Evolutionary conservation across 2,329 filamentous ascomycete genomes (phyloP).

Genomic region (Aspergillus puulaauensis): DNA sequence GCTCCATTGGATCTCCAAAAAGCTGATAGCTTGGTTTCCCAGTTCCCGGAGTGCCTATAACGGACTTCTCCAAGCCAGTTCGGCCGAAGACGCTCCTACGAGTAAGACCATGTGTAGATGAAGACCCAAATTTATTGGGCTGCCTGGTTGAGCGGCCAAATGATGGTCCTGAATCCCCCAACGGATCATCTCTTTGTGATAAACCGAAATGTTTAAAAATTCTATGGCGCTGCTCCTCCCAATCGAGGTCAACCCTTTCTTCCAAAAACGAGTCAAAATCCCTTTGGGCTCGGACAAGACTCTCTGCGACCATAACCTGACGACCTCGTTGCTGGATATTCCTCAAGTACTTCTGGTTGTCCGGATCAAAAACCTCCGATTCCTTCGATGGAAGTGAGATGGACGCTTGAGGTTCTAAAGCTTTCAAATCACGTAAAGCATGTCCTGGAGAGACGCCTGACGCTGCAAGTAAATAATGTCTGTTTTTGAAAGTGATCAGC

Average conservation of each 20-base stretch:
- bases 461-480: constrained; percentile 88
- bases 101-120: constrained; percentile 46
- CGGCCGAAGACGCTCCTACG: constrained; percentile 63
- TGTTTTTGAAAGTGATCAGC: constrained; percentile 34
- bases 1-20: constrained; percentile 67
- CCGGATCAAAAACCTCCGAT: constrained; percentile 50
- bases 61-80: constrained; percentile 74
- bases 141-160: constrained; percentile 52
- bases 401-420: constrained; percentile 70
- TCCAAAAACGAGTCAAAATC: constrained; percentile 95
- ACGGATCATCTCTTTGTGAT: constrained; percentile 48
- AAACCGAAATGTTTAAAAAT: constrained; percentile 98
- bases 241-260: constrained; percentile 91
- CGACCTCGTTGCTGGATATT: constrained; percentile 89
- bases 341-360: constrained; percentile 71
- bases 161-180: constrained; percentile 43
- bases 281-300: constrained; percentile 80
- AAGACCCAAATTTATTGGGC: constrained; percentile 37
- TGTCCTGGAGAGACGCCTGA: constrained; percentile 88
- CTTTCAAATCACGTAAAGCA: constrained; percentile 81
- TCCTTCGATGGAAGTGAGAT: constrained; percentile 32
- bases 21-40: constrained; percentile 60
- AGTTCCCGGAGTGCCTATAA: constrained; percentile 76
- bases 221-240: constrained; percentile 87
- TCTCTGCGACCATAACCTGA: constrained; percentile 85